Conservation (phyloP, 768 basidiomycete genomes). For the Mycena haematopus region DNA sequence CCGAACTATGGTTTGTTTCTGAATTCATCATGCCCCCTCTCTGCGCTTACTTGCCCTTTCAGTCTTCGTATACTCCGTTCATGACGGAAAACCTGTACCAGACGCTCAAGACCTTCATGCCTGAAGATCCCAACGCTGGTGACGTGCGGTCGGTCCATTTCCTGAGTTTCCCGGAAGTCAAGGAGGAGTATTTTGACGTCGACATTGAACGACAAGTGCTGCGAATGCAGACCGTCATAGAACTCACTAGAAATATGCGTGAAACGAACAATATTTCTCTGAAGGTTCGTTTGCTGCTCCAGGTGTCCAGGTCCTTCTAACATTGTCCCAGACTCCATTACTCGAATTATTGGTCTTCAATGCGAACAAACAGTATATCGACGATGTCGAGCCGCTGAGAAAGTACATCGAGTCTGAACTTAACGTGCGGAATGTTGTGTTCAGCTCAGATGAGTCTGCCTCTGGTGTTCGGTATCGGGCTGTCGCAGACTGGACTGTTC, state of each 20-base stretch:
- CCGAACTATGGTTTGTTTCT: conserved; percentile 80
- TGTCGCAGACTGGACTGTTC: conserved; percentile 92
- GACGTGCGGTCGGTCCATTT: conserved; percentile 96
- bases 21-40: background rate
- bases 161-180: conserved; percentile 90
- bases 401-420: conserved; percentile 93
- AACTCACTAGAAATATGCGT: conserved; percentile 86
- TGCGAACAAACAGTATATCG: conserved; percentile 80
- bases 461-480: conserved; percentile 92
- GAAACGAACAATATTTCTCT: conserved; percentile 86
- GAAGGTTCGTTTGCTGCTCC: conserved; percentile 65
- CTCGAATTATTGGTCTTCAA: conserved; percentile 96
- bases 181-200: conserved; percentile 92
- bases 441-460: conserved; percentile 85
- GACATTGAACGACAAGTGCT: conserved; percentile 94
- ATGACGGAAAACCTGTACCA: conserved; percentile 97
- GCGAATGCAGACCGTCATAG: conserved; percentile 95
- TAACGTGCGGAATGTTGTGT: conserved; percentile 89
- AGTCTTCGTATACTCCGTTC: conserved; percentile 99
- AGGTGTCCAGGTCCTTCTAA: conserved; percentile 8
- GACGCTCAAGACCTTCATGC: conserved; percentile 84
- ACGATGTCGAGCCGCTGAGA: conserved; percentile 83
- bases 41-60: conserved; percentile 14
- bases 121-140: conserved; percentile 68
- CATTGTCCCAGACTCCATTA: conserved; percentile 77